A percentile compares a stretch with the other conserved stretches of the same genome.
These are phyloP conservation scores for Polytrichum formosum DNA, from an alignment of 225 moss, liverwort and hornwort genomes.

Conservation along the genomic window DNA sequence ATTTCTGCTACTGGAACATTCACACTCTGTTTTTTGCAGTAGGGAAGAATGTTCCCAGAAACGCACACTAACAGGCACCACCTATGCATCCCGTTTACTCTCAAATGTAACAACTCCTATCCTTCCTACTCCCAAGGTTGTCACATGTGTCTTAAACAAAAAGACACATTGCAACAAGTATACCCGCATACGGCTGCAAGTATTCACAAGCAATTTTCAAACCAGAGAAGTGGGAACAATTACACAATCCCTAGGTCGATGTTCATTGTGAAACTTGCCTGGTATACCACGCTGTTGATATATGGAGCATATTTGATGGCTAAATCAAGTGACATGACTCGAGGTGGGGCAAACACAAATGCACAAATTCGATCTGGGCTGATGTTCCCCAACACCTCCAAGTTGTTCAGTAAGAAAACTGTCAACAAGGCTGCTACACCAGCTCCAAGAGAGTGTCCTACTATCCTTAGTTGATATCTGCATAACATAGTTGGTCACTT, in stretches of 20 bases:
- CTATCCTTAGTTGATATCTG: constrained; percentile 52
- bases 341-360: constrained; percentile 49
- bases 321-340: constrained; percentile 47
- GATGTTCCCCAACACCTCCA: constrained; percentile 37
- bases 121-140: too few species aligned
- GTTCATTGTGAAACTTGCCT: constrained; percentile 27
- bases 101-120: too few species aligned
- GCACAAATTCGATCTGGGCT: constrained; percentile 25
- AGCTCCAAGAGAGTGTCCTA: constrained; percentile 65
- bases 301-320: constrained; percentile 31
- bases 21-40: too few species aligned
- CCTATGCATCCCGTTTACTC: not conserved
- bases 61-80: not conserved
- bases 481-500: constrained; percentile 1
- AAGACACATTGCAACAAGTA: too few species aligned
- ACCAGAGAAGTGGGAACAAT: too few species aligned
- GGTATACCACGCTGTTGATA: constrained; percentile 55
- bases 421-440: constrained; percentile 49
- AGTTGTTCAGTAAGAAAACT: constrained; percentile 27
- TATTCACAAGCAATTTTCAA: too few species aligned
- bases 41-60: too few species aligned
- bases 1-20: too few species aligned
- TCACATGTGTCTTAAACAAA: too few species aligned
- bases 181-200: too few species aligned
- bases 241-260: not conserved